phyloP scores from a whole-genome alignment of 192 early-diverging fungal genomes.

The Backusella tuberculispora region DNA sequence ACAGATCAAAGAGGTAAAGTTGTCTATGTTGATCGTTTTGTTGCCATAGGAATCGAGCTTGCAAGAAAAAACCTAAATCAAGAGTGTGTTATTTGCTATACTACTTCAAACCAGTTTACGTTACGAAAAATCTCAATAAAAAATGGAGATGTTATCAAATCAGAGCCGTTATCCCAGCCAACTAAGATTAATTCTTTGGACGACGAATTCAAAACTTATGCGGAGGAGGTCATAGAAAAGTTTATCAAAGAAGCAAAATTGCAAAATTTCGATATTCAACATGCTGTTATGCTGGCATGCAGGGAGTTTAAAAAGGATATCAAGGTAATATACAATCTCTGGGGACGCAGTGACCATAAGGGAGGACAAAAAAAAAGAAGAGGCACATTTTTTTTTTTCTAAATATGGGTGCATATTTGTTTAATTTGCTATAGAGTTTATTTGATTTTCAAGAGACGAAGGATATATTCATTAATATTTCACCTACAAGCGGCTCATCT shows the following conservation, averaged over 20 bases:
- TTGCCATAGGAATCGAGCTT: not conserved
- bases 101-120: not conserved
- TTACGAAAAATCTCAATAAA: not conserved
- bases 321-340: not conserved
- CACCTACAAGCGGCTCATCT: not conserved
- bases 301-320: not conserved
- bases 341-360: not conserved
- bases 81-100: slow-evolving; percentile 3
- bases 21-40: not conserved
- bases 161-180: not conserved
- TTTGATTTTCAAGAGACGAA: not conserved
- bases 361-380: not conserved
- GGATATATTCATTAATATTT: not conserved
- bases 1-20: not conserved
- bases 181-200: not conserved
- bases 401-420: not conserved
- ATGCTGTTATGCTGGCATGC: not conserved
- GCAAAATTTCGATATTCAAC: not conserved
- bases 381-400: not conserved
- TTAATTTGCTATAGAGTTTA: not conserved
- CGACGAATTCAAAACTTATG: not conserved
- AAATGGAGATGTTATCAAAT: not conserved
- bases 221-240: not conserved
- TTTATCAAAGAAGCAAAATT: not conserved
- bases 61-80: not conserved